Conservation (phyloP, 805 yeast genomes). For the Candida qinlingensis region DNA sequence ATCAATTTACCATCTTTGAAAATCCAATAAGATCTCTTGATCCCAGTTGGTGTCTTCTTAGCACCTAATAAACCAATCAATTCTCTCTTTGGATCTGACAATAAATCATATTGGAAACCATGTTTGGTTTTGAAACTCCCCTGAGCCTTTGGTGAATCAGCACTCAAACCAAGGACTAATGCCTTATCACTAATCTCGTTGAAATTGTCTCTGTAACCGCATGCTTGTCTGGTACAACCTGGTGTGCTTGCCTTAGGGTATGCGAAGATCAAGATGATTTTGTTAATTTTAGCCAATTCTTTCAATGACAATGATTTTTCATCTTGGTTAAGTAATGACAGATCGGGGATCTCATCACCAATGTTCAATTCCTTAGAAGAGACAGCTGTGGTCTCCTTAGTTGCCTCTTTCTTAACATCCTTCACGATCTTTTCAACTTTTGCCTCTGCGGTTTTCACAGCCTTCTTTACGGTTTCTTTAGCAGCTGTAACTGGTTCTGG, state of each 20-base stretch:
- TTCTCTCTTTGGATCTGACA: constrained; percentile 69
- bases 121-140: constrained; percentile 70
- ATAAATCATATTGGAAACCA: constrained; percentile 62
- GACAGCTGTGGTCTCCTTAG: neutral
- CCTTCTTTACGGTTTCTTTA: constrained; percentile 8
- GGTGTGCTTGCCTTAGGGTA: constrained; percentile 94
- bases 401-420: constrained; percentile 1
- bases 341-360: constrained; percentile 65
- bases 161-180: constrained; percentile 72
- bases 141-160: constrained; percentile 79
- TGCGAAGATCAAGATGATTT: constrained; percentile 55
- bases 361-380: constrained; percentile 29
- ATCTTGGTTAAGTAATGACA: constrained; percentile 62
- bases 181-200: constrained; percentile 48
- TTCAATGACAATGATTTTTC: constrained; percentile 52
- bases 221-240: constrained; percentile 93
- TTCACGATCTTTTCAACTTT: constrained; percentile 2
- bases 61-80: constrained; percentile 78
- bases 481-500: constrained; percentile 7
- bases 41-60: constrained; percentile 69
- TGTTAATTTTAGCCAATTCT: constrained; percentile 33
- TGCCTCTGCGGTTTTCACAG: constrained; percentile 17
- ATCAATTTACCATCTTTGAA: constrained; percentile 70
- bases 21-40: constrained; percentile 88
- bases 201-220: constrained; percentile 74